A percentile compares a stretch with the other conserved stretches of the same genome.
Evolutionary conservation across 2,329 filamentous ascomycete species (phyloP).

Genomic region (Fusarium nodosum): DNA sequence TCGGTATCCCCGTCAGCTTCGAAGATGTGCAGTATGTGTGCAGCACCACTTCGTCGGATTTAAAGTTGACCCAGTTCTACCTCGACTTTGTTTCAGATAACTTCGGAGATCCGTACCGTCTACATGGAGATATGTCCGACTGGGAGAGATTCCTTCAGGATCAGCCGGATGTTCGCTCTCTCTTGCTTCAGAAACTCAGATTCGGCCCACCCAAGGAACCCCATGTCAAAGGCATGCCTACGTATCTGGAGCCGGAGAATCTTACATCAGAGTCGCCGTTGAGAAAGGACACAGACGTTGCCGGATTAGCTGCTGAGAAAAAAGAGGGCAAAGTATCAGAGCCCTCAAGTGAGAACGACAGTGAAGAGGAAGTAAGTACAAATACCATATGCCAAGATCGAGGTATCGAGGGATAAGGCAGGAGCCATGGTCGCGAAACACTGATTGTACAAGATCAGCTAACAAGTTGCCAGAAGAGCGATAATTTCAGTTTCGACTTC

Average conservation of each 20-base stretch:
- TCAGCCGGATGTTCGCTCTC: background rate
- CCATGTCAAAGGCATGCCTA: rapidly evolving
- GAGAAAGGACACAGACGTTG: background rate
- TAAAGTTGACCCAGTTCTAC: background rate
- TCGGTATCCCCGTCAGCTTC: background rate
- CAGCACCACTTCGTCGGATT: background rate
- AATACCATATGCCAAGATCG: background rate
- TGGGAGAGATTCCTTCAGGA: background rate
- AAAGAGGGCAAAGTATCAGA: background rate
- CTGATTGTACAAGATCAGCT: background rate
- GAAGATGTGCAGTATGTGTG: background rate
- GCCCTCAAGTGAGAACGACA: rapidly evolving
- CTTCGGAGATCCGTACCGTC: background rate
- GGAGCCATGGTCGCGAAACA: too few relatives aligned
- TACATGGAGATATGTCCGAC: background rate
- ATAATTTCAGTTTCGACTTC: background rate
- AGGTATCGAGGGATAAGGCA: background rate
- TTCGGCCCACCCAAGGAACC: rapidly evolving
- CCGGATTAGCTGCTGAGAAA: background rate
- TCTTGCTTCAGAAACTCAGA: background rate
- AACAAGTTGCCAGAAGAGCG: background rate
- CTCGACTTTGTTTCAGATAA: background rate
- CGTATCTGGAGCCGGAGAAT: background rate
- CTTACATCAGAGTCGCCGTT: background rate
- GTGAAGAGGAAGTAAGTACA: background rate